Base-by-base conservation (phyloP, 2,329 filamentous ascomycete genomes). In the Amylocarpus encephaloides region DNA sequence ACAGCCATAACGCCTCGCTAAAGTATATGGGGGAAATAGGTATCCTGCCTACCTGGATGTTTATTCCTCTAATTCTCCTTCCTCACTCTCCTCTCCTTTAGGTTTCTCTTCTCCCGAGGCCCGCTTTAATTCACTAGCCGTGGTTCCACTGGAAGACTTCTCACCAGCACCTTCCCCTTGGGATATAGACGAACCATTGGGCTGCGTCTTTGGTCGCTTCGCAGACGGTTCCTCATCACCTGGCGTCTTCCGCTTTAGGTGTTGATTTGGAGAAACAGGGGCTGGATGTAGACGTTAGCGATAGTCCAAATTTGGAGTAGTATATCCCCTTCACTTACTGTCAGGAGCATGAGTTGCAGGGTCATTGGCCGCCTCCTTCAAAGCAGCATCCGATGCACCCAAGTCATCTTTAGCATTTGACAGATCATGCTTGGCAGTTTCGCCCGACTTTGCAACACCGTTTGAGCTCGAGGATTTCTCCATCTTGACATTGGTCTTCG, bases 311-410 rank as follows among this genome's bases (percentile, higher is more conserved):
- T 35, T 33, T 29, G n/a, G 6, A n/a, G 22, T n/a, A n/a, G 1
- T 15, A 7, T 18, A 10, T 11, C n/a, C n/a, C n/a, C n/a, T n/a
- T n/a, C 12, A 50, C 41, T 33, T 34, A 46, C 49, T 49, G 41
- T 51, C 54, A 15, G 44, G 38, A 19, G 49, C 35, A 46, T 63
- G 61, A 9, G 59, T 63, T 1, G 57, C 57, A 11, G 61, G 61
- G 38, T 62, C 54, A 39, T 64, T 64, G 6, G 61, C 61, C 3
- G 46, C 54, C 34, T 52, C 56, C 49, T 64, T 64, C 3, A 64
- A 43, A 11, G 44, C 34, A 11, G 43, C 42, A n/a, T 36, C 34
- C 11, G 22, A 38, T 16, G 34, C 32, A n/a, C 30, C 29, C 7
- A 45, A 34, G 12, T 12, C 16, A 9, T 43, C 38, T 33, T n/a